phyloP scores from a whole-genome alignment of 2,329 filamentous ascomycete species.

The Thielaviopsis populi region DNA sequence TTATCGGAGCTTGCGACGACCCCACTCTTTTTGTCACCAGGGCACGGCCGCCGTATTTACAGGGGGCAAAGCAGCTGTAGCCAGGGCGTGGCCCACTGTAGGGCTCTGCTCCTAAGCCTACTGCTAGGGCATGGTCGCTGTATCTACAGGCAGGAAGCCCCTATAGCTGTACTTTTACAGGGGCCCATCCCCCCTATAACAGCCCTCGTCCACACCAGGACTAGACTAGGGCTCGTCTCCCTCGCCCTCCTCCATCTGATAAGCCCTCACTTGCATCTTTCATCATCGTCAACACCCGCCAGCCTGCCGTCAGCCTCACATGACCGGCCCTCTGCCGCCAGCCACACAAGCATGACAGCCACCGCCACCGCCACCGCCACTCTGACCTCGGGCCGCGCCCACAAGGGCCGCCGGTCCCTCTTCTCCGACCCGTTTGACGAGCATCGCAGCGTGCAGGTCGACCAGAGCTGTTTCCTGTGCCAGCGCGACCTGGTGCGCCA shows the following conservation, averaged over 20 bases:
- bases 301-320: not conserved
- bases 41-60: too few relatives aligned
- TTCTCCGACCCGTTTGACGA: slow-evolving; percentile 15
- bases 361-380: not conserved
- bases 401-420: slow-evolving; percentile 5
- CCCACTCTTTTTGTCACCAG: not conserved
- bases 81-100: too few relatives aligned
- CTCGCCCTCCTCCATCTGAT: not conserved
- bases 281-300: not conserved
- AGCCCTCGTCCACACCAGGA: too few relatives aligned
- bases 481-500: slow-evolving; percentile 12
- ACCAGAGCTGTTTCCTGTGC: slow-evolving; percentile 15
- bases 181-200: too few relatives aligned
- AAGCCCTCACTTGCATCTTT: not conserved
- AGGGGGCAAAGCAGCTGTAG: too few relatives aligned
- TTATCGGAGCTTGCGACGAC: not conserved
- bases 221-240: not conserved
- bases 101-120: too few relatives aligned
- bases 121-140: too few relatives aligned
- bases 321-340: not conserved
- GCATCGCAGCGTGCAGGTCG: slow-evolving; percentile 15
- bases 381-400: not conserved
- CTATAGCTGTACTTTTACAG: too few relatives aligned
- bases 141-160: too few relatives aligned
- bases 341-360: not conserved